Evolutionary conservation across 768 basidiomycete species (phyloP), one percentile per base, ranked within the genome.

Genomic region (Leccinum pellstonianum): DNA sequence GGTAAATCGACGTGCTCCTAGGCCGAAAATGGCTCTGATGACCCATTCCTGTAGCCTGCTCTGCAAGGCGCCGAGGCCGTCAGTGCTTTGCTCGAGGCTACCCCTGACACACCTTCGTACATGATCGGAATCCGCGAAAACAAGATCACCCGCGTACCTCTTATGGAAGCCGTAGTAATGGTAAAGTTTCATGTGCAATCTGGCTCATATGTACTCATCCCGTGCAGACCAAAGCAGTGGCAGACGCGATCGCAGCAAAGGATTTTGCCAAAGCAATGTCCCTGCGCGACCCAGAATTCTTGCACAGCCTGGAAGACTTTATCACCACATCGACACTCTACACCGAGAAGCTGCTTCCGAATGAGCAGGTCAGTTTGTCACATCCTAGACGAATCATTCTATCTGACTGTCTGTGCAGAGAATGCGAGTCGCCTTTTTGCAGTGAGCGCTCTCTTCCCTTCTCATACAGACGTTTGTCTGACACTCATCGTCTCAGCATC

Each of bases 71-170:
- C 94, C 31, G 91, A 97, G 69, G 96, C 97, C 2, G 90, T 98
- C 52, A 84, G 94, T 55, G 90, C 93, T 2, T 79, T 98, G 27
- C 78, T 98, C 6, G 86, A 89, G 66, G 84, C 96, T 0, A 90
- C 85, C 1, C 93, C 95, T 5, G 85, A 90, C 19, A 93, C 91
- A 0, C 96, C 96, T 5, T 96, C 94, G 0, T 98, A 95, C 71
- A 96, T 99, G 90, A 98, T 99, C 68, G 95, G 97, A 23, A 81
- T 97, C 41, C 84, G 85, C 63, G 95, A 98, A 77, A 98, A 97
- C 79, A 96, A 96, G 77, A 92, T 99, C 65, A 94, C 83, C 8
- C 85, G 93, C 27, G 88, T 95, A 9, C 93, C 94, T 14, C 77
- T 99, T 48, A 83, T 97, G 81, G 91, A 98, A 60, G 96, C 97